A percentile compares a stretch with the other conserved stretches of the same genome.
Evolutionary conservation across 257 asterid species (phyloP).

Genomic region (Penstemon davidsonii): DNA sequence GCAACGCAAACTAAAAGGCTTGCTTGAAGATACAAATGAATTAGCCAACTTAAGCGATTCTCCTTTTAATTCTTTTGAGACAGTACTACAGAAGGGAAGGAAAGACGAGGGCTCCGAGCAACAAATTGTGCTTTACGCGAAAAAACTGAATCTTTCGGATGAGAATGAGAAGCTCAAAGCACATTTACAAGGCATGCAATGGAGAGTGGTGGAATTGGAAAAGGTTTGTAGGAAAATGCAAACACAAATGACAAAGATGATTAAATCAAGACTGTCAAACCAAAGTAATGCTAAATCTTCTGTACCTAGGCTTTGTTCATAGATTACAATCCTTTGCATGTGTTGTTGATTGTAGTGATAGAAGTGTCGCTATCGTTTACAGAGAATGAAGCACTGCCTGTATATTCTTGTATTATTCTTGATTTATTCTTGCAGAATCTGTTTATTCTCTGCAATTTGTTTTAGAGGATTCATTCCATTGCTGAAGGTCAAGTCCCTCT

Average conservation of each 20-base stretch:
- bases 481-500: neutral
- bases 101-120: constrained; percentile 47
- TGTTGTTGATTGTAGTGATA: neutral
- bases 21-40: constrained; percentile 55
- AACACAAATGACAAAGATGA: constrained; percentile 65
- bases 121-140: constrained; percentile 70
- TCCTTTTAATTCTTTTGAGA: constrained; percentile 25
- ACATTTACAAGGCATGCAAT: constrained; percentile 87
- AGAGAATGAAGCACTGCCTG: constrained; percentile 35
- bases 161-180: constrained; percentile 65
- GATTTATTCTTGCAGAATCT: constrained; percentile 24
- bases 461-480: neutral
- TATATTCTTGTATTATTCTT: constrained; percentile 15
- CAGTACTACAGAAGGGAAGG: constrained; percentile 9
- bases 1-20: constrained; percentile 60
- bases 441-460: constrained; percentile 36
- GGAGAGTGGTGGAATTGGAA: constrained; percentile 79
- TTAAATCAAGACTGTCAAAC: constrained; percentile 61
- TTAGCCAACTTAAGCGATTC: constrained; percentile 14
- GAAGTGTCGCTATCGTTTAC: constrained; percentile 2
- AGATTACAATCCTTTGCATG: constrained; percentile 26
- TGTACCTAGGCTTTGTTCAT: constrained; percentile 76
- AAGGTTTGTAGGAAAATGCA: constrained; percentile 76
- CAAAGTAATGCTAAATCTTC: constrained; percentile 47
- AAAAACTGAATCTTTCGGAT: constrained; percentile 53